Percentiles rank a stretch among this genome's conserved stretches.
Conservation (phyloP, 2,329 filamentous ascomycete species). For the Epichloe sp. region DNA sequence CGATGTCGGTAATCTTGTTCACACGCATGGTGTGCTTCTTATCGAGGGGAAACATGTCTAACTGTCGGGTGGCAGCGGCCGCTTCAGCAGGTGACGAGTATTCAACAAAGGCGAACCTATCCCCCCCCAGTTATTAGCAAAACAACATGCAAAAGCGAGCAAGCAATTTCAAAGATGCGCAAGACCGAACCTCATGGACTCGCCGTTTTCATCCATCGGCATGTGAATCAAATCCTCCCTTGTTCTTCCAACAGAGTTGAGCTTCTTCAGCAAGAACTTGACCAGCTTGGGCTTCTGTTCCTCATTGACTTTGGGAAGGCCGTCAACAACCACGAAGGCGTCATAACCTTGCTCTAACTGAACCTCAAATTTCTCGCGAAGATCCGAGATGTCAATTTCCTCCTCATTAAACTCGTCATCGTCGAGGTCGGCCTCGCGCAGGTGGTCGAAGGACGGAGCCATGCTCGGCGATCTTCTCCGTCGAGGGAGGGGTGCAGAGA, state of each 20-base stretch:
- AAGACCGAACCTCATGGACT: constrained; percentile 63
- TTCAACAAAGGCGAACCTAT: constrained; percentile 91
- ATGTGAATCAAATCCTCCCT: constrained; percentile 84
- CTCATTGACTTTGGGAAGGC: constrained; percentile 76
- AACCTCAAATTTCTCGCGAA: constrained; percentile 89
- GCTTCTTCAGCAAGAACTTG: constrained; percentile 91
- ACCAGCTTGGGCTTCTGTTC: constrained; percentile 88
- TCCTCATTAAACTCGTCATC: constrained; percentile 80
- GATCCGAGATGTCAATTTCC: constrained; percentile 89
- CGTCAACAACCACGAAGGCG: constrained; percentile 91
- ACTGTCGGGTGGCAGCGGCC: constrained; percentile 72
- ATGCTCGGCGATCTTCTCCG: constrained; percentile 46
- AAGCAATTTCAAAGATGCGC: background rate
- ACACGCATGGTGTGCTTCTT: constrained; percentile 92
- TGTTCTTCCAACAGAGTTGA: constrained; percentile 73
- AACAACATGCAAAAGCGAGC: background rate
- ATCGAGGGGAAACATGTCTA: constrained; percentile 79
- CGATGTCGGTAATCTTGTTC: constrained; percentile 97
- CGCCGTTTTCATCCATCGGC: constrained; percentile 79
- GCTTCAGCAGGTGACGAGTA: constrained; percentile 87
- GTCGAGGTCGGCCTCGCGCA: constrained; percentile 80
- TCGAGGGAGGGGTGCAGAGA: constrained; percentile 20
- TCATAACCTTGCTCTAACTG: constrained; percentile 93
- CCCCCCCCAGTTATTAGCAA: background rate
- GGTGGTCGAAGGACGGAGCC: constrained; percentile 79